Evolutionary conservation across 23 red algal genomes (phyloP).

Genomic region (Gracilaria caudata): DNA sequence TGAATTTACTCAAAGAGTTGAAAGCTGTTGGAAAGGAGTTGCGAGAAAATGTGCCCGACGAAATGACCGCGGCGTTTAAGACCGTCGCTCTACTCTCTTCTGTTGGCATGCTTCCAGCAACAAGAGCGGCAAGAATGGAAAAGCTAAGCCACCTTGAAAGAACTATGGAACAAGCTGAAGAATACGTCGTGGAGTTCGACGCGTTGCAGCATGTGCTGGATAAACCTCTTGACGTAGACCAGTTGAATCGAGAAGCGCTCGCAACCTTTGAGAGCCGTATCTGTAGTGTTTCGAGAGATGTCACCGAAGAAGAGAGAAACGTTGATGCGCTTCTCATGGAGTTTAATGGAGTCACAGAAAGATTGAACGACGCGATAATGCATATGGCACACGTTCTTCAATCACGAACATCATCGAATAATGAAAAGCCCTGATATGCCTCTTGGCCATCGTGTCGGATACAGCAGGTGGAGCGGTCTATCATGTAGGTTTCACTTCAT

Average conservation of each 20-base stretch:
- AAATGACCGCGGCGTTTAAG: constrained; percentile 36
- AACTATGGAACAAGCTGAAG: neutral
- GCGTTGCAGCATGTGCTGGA: constrained; percentile 1
- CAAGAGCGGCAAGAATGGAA: neutral
- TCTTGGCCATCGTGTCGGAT: too few relatives aligned
- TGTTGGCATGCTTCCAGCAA: neutral
- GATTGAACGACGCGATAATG: constrained; percentile 33
- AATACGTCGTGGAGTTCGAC: neutral
- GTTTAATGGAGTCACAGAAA: constrained; percentile 34
- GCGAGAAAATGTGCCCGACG: constrained; percentile 37
- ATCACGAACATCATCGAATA: neutral
- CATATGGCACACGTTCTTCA: constrained; percentile 19
- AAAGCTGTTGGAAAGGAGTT: neutral
- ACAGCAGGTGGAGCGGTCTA: neutral
- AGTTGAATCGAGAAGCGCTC: constrained; percentile 6
- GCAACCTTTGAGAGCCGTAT: neutral
- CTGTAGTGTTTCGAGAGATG: neutral
- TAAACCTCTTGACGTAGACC: neutral
- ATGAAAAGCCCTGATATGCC: neutral
- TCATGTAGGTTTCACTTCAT: neutral
- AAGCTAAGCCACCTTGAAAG: neutral
- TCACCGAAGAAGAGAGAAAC: constrained; percentile 30
- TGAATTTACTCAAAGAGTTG: neutral
- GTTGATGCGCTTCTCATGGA: constrained; percentile 46
- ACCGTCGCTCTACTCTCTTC: constrained; percentile 19